phyloP scores from a whole-genome alignment of 2,329 filamentous ascomycete species.

The Periconia macrospinosa region DNA sequence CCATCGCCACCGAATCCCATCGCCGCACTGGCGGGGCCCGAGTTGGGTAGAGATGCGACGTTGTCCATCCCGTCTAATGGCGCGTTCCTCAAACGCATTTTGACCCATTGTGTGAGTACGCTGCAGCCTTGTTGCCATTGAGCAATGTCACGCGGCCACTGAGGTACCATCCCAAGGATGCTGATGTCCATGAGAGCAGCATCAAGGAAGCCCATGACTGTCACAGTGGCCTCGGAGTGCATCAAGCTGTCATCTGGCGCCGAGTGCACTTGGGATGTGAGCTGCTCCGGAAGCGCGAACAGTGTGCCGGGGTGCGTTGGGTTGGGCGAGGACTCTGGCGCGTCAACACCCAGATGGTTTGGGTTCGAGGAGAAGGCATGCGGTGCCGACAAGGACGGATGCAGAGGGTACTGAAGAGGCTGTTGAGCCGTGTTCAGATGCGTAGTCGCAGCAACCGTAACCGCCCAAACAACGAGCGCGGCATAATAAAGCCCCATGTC shows the following conservation, averaged over 20 bases:
- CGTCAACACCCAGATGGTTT: constrained; percentile 6
- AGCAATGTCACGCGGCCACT: constrained; percentile 20
- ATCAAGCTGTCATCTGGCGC: constrained; percentile 18
- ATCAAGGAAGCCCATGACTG: constrained; percentile 28
- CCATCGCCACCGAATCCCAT: constrained; percentile 18
- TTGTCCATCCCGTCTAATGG: constrained; percentile 17
- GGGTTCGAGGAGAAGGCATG: constrained; percentile 7
- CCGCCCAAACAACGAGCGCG: constrained; percentile 38
- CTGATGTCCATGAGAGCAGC: constrained; percentile 20
- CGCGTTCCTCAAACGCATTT: constrained; percentile 28
- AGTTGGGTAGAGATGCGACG: constrained; percentile 1
- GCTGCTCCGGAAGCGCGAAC: constrained; percentile 13
- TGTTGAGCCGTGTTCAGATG: constrained; percentile 14
- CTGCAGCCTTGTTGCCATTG: constrained; percentile 32
- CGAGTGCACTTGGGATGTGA: constrained; percentile 16
- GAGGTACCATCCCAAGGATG: constrained; percentile 13
- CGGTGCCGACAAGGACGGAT: constrained; percentile 17
- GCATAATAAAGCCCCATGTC: constrained; percentile 42
- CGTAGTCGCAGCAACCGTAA: constrained; percentile 29
- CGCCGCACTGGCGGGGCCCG: constrained; percentile 13
- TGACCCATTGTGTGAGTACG: constrained; percentile 36
- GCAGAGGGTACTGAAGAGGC: constrained; percentile 15
- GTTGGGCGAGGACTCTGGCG: constrained; percentile 10
- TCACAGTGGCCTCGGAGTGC: constrained; percentile 19
- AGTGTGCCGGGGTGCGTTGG: constrained; percentile 12